Evolutionary conservation across 768 basidiomycete genomes (phyloP).

Genomic region (Psilocybe azurescens): DNA sequence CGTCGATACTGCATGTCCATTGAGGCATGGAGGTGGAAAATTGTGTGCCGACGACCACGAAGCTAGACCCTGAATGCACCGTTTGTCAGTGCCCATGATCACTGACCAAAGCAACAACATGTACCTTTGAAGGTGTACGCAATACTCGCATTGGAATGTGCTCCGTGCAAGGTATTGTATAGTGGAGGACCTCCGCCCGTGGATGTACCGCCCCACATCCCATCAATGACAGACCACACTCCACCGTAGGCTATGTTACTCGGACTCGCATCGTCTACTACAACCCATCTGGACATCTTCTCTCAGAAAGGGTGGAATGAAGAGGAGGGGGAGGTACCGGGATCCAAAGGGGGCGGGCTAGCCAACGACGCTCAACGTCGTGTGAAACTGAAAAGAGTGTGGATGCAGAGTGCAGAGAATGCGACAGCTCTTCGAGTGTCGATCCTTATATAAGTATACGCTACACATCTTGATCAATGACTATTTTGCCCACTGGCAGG

Average conservation of each 20-base stretch:
- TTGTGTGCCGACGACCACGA: neutral
- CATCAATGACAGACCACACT: no score
- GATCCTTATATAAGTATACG: neutral
- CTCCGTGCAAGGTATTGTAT: neutral
- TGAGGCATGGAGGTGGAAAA: neutral
- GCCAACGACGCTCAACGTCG: constrained; percentile 1
- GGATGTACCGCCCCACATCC: neutral
- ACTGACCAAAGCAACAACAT: neutral
- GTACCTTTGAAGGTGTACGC: neutral
- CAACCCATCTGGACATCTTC: constrained; percentile 6
- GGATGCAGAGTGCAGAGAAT: neutral
- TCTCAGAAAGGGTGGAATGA: neutral
- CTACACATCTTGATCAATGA: no score
- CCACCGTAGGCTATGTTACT: neutral
- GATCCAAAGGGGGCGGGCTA: neutral
- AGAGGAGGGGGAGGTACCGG: no score
- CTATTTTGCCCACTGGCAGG: no score
- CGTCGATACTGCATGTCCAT: neutral
- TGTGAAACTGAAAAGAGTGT: neutral
- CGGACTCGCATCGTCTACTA: neutral
- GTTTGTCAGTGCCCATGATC: neutral
- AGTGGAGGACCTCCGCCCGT: neutral
- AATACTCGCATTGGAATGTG: neutral
- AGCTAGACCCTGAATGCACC: neutral
- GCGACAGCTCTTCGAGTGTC: neutral